Percentiles rank a stretch among this genome's conserved stretches.
Conservation (phyloP, 1,284 basidiomycete species). For the Exobasidium rhododendri region DNA sequence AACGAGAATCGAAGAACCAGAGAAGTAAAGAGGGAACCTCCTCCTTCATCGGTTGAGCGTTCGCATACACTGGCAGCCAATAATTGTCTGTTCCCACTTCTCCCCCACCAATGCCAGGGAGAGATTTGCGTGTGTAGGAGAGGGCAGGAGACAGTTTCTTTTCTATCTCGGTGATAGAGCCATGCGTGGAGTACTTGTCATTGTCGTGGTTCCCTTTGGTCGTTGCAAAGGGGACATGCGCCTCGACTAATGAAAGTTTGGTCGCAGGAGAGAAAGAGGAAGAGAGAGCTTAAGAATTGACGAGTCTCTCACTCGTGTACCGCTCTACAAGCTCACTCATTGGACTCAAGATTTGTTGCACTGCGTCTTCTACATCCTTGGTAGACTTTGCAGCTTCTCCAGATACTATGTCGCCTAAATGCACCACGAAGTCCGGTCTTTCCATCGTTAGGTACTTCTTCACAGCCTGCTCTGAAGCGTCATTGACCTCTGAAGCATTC, state of each 20-base stretch:
- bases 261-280: not conserved
- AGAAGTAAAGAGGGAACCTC: slow-evolving; percentile 10
- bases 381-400: slow-evolving; percentile 15
- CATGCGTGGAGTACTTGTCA: slow-evolving; percentile 19
- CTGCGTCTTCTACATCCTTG: slow-evolving; percentile 12
- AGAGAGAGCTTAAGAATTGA: slow-evolving; percentile 2
- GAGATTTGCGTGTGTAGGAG: slow-evolving; percentile 16
- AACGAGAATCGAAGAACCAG: slow-evolving; percentile 21
- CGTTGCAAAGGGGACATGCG: slow-evolving; percentile 5
- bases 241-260: not conserved
- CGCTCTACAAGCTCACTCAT: too few relatives aligned
- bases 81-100: slow-evolving; percentile 17
- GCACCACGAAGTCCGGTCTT: slow-evolving; percentile 19
- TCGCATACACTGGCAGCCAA: slow-evolving; percentile 17
- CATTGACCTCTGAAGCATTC: slow-evolving; percentile 13
- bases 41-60: not conserved
- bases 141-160: slow-evolving; percentile 12
- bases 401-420: slow-evolving; percentile 18
- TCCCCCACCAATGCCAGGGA: slow-evolving; percentile 13
- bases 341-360: slow-evolving; percentile 16
- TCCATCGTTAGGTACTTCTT: slow-evolving; percentile 11
- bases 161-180: slow-evolving; percentile 13
- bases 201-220: slow-evolving; percentile 20
- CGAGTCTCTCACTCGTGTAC: not conserved
- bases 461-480: slow-evolving; percentile 14